A percentile compares a stretch with the other conserved stretches of the same genome.
phyloP scores from a whole-genome alignment of 306 rosid species.

The Corylus americana region DNA sequence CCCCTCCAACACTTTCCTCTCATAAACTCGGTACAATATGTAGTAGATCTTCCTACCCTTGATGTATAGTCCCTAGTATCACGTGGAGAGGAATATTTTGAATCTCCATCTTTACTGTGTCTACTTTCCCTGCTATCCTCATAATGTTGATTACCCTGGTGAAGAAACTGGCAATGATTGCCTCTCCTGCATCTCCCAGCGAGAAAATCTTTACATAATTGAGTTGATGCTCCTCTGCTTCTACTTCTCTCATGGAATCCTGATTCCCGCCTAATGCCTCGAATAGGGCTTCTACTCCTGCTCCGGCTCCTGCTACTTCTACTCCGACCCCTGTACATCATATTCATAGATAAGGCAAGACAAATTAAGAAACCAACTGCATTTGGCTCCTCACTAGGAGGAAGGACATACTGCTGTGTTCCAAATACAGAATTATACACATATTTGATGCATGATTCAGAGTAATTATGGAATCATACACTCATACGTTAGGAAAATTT shows the following conservation, averaged over 20 bases:
- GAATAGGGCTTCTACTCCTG: conserved; percentile 60
- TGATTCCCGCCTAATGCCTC: conserved; percentile 64
- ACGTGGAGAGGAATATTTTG: conserved; percentile 51
- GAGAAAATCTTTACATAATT: conserved; percentile 72
- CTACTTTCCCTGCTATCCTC: conserved; percentile 81
- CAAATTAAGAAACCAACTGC: conserved; percentile 32
- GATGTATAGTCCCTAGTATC: conserved; percentile 57
- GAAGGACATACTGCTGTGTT: background rate
- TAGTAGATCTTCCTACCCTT: conserved; percentile 64
- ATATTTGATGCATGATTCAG: background rate
- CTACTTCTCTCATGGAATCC: conserved; percentile 66
- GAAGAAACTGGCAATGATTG: conserved; percentile 69
- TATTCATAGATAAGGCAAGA: conserved; percentile 24
- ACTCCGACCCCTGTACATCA: conserved; percentile 36
- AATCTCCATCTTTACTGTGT: conserved; percentile 63
- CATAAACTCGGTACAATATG: conserved; percentile 56
- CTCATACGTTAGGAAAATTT: background rate
- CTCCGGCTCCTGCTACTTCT: conserved; percentile 47
- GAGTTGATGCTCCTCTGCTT: conserved; percentile 61
- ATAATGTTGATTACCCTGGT: conserved; percentile 56
- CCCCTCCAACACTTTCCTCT: conserved; percentile 88
- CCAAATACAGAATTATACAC: background rate
- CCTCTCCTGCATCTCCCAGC: conserved; percentile 95
- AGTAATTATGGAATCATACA: background rate
- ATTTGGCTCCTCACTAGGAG: conserved; percentile 13